phyloP scores from a whole-genome alignment of 768 basidiomycete species.

The Russula dissimulans region DNA sequence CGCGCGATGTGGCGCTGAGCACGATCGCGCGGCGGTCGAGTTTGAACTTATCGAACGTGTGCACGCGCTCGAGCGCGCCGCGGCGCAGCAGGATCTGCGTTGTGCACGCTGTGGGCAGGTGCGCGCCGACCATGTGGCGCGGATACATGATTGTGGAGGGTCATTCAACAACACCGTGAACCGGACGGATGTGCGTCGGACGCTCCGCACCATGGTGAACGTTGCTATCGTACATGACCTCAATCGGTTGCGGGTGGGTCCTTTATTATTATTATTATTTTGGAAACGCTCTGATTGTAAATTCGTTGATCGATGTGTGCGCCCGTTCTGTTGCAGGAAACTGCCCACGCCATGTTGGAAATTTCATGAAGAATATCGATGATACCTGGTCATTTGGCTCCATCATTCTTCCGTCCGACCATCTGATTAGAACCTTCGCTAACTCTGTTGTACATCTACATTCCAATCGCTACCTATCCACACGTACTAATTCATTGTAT shows the following conservation, averaged over 20 bases:
- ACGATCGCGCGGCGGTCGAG: conserved; percentile 84
- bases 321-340: conserved; percentile 3
- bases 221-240: conserved; percentile 70
- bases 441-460: not conserved
- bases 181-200: conserved; percentile 61
- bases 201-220: conserved; percentile 74
- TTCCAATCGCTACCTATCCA: no score
- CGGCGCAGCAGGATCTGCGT: conserved; percentile 82
- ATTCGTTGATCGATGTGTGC: not conserved
- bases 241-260: conserved; percentile 50
- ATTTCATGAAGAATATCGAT: not conserved
- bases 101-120: conserved; percentile 88
- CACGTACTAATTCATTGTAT: no score
- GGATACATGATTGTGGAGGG: conserved; percentile 85
- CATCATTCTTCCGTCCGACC: not conserved
- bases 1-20: conserved; percentile 68
- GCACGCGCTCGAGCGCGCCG: conserved; percentile 57
- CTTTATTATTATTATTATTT: not conserved
- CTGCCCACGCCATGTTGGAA: conserved; percentile 14
- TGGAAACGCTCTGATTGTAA: no score
- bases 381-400: not conserved
- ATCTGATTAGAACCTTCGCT: not conserved
- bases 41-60: conserved; percentile 74
- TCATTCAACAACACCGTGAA: conserved; percentile 64
- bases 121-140: conserved; percentile 78